Percentiles rank a stretch among this genome's conserved stretches.
Conservation (phyloP, 2,329 filamentous ascomycete genomes). For the Pestalotiopsis fici region DNA sequence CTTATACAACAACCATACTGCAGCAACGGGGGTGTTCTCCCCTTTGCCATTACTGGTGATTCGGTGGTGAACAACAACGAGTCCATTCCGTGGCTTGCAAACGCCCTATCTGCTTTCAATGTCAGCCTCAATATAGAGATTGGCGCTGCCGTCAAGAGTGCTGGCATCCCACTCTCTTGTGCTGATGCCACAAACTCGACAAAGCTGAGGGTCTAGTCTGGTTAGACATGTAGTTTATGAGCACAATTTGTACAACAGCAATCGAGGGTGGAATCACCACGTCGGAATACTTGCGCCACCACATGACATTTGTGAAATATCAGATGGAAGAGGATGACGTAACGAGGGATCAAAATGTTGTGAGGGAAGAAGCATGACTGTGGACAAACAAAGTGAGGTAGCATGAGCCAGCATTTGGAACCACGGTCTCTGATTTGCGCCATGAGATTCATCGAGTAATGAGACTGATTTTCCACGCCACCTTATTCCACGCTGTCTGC, state of each 20-base stretch:
- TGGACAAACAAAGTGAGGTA: too few species aligned
- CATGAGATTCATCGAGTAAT: too few species aligned
- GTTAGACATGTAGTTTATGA: neutral
- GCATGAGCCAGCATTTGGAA: too few species aligned
- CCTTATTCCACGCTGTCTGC: too few species aligned
- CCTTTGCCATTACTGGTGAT: slow-evolving; percentile 55
- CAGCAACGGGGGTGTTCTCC: slow-evolving; percentile 49
- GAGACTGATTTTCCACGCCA: too few species aligned
- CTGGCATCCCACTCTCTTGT: slow-evolving; percentile 9
- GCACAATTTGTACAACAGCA: neutral
- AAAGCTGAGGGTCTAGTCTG: neutral
- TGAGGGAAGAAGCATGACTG: too few species aligned
- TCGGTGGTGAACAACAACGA: slow-evolving; percentile 52
- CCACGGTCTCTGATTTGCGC: too few species aligned
- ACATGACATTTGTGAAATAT: neutral
- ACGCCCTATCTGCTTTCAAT: slow-evolving; percentile 52
- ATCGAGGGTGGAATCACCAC: neutral
- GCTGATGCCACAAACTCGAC: neutral
- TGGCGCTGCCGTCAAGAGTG: slow-evolving; percentile 39
- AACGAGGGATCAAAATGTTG: too few species aligned
- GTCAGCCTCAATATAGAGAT: slow-evolving; percentile 56
- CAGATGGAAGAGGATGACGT: too few species aligned
- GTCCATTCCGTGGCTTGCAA: slow-evolving; percentile 55
- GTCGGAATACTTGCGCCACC: neutral
- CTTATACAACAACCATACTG: slow-evolving; percentile 49